These are phyloP conservation scores for Talaromyces sp. DNA, from an alignment of 2,329 filamentous ascomycete genomes.

Conservation along the genomic window DNA sequence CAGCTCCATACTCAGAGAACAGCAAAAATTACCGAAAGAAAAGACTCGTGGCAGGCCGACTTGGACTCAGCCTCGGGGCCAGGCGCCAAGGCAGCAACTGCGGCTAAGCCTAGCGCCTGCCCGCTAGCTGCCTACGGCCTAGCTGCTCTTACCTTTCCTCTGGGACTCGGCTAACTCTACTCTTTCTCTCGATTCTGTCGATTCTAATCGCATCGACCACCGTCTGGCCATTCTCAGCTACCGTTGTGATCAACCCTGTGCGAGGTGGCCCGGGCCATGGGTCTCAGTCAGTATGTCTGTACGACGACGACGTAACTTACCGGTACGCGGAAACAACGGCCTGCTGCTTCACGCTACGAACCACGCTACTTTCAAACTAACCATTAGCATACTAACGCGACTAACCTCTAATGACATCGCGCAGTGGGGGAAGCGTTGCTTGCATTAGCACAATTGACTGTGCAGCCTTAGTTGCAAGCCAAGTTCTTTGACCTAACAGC, in stretches of 20 bases:
- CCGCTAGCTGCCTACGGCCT: background rate
- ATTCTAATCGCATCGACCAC: background rate
- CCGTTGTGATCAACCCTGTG: background rate
- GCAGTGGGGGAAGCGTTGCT: constrained; percentile 10
- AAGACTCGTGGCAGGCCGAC: background rate
- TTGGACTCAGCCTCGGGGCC: constrained; percentile 4
- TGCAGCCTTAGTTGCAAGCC: constrained; percentile 11
- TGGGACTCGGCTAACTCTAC: background rate
- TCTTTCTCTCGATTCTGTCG: background rate
- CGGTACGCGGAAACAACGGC: background rate
- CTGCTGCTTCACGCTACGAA: background rate
- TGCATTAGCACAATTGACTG: constrained; percentile 13
- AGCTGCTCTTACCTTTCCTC: background rate
- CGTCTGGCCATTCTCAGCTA: background rate
- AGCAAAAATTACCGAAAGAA: background rate
- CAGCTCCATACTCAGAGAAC: too few species aligned
- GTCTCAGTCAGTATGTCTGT: background rate
- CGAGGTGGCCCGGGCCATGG: background rate
- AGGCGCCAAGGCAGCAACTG: constrained; percentile 9
- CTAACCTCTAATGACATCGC: constrained; percentile 10
- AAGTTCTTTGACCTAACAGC: constrained; percentile 9
- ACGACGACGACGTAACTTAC: background rate
- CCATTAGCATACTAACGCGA: background rate
- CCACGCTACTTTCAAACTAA: background rate
- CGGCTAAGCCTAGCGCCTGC: constrained; percentile 6